Evolutionary conservation across 805 yeast genomes (phyloP).

Genomic region (Candida coleopterorum): DNA sequence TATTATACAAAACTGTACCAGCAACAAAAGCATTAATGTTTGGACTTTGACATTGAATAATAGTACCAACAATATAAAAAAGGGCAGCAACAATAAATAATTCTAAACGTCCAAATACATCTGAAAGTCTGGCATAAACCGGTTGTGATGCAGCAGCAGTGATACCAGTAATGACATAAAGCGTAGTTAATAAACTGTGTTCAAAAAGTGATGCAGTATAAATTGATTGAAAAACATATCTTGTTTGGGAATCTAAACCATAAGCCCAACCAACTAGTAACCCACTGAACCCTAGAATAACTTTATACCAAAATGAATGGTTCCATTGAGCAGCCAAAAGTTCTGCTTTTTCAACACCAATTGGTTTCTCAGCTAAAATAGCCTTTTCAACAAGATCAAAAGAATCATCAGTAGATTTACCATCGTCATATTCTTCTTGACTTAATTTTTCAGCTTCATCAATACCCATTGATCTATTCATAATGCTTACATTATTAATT

Average conservation of each 20-base stretch:
- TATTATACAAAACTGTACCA: constrained; percentile 50
- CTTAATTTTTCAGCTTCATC: neutral
- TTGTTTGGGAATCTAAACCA: constrained; percentile 51
- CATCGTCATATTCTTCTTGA: neutral
- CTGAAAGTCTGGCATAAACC: constrained; percentile 58
- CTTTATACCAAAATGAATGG: constrained; percentile 25
- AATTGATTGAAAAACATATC: constrained; percentile 39
- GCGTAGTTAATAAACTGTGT: constrained; percentile 56
- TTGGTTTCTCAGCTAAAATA: constrained; percentile 20
- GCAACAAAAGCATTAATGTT: constrained; percentile 57
- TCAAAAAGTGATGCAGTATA: constrained; percentile 52
- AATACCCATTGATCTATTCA: too few species aligned
- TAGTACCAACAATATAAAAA: constrained; percentile 59
- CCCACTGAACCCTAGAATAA: constrained; percentile 42
- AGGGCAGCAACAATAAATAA: constrained; percentile 45
- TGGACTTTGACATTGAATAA: constrained; percentile 57
- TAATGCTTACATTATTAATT: too few species aligned
- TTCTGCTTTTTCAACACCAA: constrained; percentile 57
- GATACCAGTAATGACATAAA: constrained; percentile 54
- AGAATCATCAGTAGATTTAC: neutral
- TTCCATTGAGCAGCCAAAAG: constrained; percentile 47
- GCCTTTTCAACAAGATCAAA: constrained; percentile 6
- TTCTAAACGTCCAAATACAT: constrained; percentile 62
- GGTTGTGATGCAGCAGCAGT: constrained; percentile 67
- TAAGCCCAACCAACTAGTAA: constrained; percentile 56